Evolutionary conservation across 345 rosid genomes (phyloP), one percentile per base, ranked within the genome.

Genomic region (Heritiera littoralis): DNA sequence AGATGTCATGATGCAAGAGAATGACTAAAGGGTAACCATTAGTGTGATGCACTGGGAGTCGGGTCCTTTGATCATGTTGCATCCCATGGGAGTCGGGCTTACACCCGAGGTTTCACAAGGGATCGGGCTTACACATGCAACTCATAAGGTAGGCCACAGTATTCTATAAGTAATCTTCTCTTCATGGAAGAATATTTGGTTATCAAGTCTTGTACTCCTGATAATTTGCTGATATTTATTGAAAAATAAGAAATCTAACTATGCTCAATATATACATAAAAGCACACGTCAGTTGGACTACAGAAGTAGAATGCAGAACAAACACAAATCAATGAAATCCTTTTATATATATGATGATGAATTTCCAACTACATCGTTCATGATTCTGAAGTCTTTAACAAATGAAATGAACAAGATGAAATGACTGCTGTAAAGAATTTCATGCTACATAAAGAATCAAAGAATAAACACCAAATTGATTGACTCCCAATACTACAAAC

Each of bases 401-500:
- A 74, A 20, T n/a, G 66, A 30, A 60, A 23, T 6, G 28, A 56
- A 8, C 86, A 93, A 11, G 52, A 48, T 48, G 4, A 54, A 20
- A 54, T 38, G 54, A 59, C 75, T 6, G 66, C 65, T 59, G 43
- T 17, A 59, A 58, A 59, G 70, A 59, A 76, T 76, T 75, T 75
- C 67, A 77, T 65, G 55, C 46, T 60, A 46, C 67, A 75, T 4
- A 75, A 74, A 61, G 79, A 76, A 76, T 76, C 13, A 77, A 77
- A 64, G 49, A 77, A 77, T 66, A 66, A 66, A 77, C 41, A 77
- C 3, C 46, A 65, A 65, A 60, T 65, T 51, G 52, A 49, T 71
- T 49, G 78, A 61, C 54, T 43, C 56, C 56, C n/a, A 46, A 45
- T 75, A 5, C 60, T 65, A 76, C 63, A 32, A 38, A 51, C 59